Conservation (phyloP, 2,329 filamentous ascomycete species). For the Xylaria sp. region DNA sequence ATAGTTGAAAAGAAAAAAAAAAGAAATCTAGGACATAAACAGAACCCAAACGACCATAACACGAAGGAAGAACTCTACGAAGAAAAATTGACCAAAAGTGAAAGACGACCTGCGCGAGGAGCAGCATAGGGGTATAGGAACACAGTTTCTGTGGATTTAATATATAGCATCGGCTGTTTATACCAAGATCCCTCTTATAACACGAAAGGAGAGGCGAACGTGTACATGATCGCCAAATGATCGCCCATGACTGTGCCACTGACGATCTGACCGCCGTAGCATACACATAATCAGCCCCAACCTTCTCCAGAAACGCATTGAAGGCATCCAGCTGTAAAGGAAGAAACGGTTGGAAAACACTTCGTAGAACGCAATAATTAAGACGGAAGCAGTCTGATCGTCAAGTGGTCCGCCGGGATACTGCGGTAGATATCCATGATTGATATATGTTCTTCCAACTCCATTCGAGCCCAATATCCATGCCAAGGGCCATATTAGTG, state of each 20-base stretch:
- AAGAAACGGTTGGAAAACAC: background rate
- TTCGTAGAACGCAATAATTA: background rate
- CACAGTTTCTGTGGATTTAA: background rate
- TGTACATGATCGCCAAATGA: background rate
- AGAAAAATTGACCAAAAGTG: background rate
- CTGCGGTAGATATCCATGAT: background rate
- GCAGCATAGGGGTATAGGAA: background rate
- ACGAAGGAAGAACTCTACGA: background rate
- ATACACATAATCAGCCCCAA: background rate
- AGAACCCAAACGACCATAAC: background rate
- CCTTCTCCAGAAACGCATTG: background rate
- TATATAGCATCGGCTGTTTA: background rate
- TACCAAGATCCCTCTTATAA: background rate
- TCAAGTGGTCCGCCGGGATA: background rate
- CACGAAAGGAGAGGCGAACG: background rate
- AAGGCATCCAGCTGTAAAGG: background rate
- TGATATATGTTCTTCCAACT: background rate
- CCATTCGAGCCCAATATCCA: background rate
- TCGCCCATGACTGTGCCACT: background rate
- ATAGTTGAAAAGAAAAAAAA: background rate
- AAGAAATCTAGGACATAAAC: background rate
- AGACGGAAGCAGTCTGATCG: slow-evolving; percentile 5
- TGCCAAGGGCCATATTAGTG: background rate
- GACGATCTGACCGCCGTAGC: background rate
- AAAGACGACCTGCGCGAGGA: slow-evolving; percentile 5